phyloP scores from a whole-genome alignment of 2,329 filamentous ascomycete genomes.

The Trichoderma guizhouense region DNA sequence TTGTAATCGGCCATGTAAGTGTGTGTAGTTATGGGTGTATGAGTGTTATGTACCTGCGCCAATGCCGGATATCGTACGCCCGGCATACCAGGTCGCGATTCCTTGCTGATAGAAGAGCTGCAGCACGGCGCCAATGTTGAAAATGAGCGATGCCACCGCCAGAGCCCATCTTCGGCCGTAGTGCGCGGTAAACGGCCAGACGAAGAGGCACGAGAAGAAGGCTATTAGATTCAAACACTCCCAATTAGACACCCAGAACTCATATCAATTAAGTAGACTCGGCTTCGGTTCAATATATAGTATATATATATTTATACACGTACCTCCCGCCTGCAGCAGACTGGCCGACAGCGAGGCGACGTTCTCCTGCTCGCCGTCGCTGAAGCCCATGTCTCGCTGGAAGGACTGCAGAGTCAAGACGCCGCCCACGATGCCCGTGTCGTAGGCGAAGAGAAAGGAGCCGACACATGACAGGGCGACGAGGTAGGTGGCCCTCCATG shows the following conservation, averaged over 20 bases:
- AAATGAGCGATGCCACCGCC: conserved; percentile 39
- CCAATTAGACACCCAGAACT: background rate
- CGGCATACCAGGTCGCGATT: conserved; percentile 38
- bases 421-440: conserved; percentile 43
- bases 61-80: conserved; percentile 35
- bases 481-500: conserved; percentile 37
- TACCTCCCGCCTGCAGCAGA: conserved; percentile 41
- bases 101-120: conserved; percentile 39
- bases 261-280: background rate
- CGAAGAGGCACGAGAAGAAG: conserved; percentile 42
- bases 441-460: conserved; percentile 42
- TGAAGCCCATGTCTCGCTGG: conserved; percentile 37
- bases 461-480: conserved; percentile 37
- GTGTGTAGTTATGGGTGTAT: background rate
- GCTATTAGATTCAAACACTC: conserved; percentile 26
- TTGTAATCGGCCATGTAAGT: background rate
- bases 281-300: background rate
- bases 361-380: conserved; percentile 28
- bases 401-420: conserved; percentile 39
- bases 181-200: conserved; percentile 41
- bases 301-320: background rate
- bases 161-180: conserved; percentile 41
- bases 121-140: conserved; percentile 42
- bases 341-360: conserved; percentile 41
- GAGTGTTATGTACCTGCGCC: conserved; percentile 32